Evolutionary conservation across 805 yeast species (phyloP).

Genomic region (Monosporozyma aquatica): DNA sequence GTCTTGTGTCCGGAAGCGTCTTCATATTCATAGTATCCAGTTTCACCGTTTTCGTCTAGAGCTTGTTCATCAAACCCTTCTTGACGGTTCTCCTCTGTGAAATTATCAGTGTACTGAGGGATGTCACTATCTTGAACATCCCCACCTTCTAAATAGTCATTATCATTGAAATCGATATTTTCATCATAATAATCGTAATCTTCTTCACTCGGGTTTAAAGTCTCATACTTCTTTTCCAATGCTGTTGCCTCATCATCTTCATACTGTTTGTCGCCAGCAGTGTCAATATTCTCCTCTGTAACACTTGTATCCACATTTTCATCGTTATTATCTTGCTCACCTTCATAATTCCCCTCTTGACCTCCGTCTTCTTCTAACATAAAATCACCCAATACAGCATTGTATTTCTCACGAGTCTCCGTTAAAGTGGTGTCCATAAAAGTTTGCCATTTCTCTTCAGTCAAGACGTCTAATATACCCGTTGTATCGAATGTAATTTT

Average conservation of each 20-base stretch:
- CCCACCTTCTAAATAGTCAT: conserved; percentile 12
- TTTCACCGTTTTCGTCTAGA: conserved; percentile 38
- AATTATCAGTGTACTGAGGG: conserved; percentile 8
- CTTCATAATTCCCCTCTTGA: conserved; percentile 9
- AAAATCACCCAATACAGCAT: conserved; percentile 79
- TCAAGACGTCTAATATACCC: conserved; percentile 19
- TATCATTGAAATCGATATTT: neutral
- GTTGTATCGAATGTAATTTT: conserved; percentile 21
- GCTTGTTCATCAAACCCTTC: conserved; percentile 34
- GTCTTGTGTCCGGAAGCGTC: conserved; percentile 69
- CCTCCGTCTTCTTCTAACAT: conserved; percentile 32
- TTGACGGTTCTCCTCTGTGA: neutral
- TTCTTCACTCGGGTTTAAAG: neutral
- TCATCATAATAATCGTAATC: conserved; percentile 4
- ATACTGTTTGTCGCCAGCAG: conserved; percentile 20
- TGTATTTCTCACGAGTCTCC: conserved; percentile 88
- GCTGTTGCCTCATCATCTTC: conserved; percentile 12
- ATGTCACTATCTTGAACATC: conserved; percentile 51
- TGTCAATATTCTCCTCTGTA: conserved; percentile 30
- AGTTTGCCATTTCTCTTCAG: conserved; percentile 50
- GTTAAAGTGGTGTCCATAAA: conserved; percentile 77
- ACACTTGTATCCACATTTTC: conserved; percentile 55
- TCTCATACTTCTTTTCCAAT: conserved; percentile 13
- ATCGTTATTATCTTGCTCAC: conserved; percentile 10
- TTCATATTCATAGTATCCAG: conserved; percentile 48